phyloP scores from a whole-genome alignment of 768 basidiomycete species.

The Boletellus sp. region DNA sequence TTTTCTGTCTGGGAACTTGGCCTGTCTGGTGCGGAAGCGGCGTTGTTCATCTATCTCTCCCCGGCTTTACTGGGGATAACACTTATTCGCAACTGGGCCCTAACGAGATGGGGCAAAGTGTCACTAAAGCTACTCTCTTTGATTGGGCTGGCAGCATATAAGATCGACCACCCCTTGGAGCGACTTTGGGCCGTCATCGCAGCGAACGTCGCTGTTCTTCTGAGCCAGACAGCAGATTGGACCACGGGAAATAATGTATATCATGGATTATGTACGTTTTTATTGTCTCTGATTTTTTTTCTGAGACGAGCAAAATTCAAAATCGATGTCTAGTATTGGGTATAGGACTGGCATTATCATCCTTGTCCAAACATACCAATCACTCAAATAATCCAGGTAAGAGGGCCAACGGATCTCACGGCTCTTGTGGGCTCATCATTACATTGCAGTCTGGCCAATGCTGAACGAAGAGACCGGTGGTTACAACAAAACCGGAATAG shows the following conservation, averaged over 20 bases:
- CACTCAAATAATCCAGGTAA: slow-evolving; percentile 77
- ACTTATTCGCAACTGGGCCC: slow-evolving; percentile 42
- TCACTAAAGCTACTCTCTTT: slow-evolving; percentile 49
- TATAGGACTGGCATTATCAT: slow-evolving; percentile 62
- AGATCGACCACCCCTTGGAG: slow-evolving; percentile 45
- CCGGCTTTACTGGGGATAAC: slow-evolving; percentile 56
- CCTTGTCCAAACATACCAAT: slow-evolving; percentile 72
- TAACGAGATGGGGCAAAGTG: slow-evolving; percentile 47
- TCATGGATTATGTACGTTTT: slow-evolving; percentile 45
- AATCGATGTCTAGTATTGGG: slow-evolving; percentile 48
- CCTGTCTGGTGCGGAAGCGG: slow-evolving; percentile 76
- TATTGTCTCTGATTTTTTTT: neutral
- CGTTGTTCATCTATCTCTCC: slow-evolving; percentile 67
- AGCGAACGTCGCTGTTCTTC: slow-evolving; percentile 47
- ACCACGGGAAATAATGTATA: slow-evolving; percentile 40
- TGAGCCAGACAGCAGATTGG: slow-evolving; percentile 56
- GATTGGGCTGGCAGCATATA: slow-evolving; percentile 51
- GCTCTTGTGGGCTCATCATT: slow-evolving; percentile 1
- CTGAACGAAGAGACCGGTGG: slow-evolving; percentile 62
- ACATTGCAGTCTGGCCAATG: slow-evolving; percentile 68
- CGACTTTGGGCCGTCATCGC: slow-evolving; percentile 55
- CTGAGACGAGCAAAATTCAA: neutral
- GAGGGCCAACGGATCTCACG: neutral
- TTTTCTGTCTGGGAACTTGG: slow-evolving; percentile 91
- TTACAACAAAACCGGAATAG: slow-evolving; percentile 64